Percentiles rank a stretch among this genome's conserved stretches.
These are phyloP conservation scores for Corinectria fuckeliana DNA, from an alignment of 2,329 filamentous ascomycete genomes.

Conservation along the genomic window DNA sequence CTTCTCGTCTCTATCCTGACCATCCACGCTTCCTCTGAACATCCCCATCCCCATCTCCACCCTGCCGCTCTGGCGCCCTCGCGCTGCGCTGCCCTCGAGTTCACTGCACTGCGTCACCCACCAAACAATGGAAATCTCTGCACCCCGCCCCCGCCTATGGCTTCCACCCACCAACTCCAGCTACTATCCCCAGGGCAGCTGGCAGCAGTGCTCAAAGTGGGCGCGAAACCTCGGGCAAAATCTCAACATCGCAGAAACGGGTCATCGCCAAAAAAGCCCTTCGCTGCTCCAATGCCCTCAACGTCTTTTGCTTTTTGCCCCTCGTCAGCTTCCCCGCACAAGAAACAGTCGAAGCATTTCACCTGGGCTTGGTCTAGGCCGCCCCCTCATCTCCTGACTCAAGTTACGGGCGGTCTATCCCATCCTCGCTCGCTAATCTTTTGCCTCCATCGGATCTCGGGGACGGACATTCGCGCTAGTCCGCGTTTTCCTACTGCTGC, in stretches of 20 bases:
- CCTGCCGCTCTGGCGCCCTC: slow-evolving; percentile 1
- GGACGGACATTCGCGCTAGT: slow-evolving; percentile 24
- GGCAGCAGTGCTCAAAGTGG: slow-evolving; percentile 24
- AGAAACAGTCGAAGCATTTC: slow-evolving; percentile 3
- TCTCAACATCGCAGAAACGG: background rate
- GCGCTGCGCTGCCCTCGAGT: slow-evolving; percentile 3
- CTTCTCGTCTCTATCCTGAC: slow-evolving; percentile 27
- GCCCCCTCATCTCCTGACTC: slow-evolving; percentile 16
- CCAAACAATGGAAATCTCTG: slow-evolving; percentile 35
- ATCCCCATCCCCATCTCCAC: background rate
- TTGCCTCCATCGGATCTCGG: slow-evolving; percentile 38
- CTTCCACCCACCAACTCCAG: slow-evolving; percentile 15
- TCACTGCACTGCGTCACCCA: slow-evolving; percentile 6
- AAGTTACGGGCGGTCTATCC: slow-evolving; percentile 12
- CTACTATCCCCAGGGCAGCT: slow-evolving; percentile 10
- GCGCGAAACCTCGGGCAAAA: slow-evolving; percentile 13
- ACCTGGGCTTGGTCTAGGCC: slow-evolving; percentile 11
- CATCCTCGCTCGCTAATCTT: slow-evolving; percentile 35
- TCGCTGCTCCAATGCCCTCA: background rate
- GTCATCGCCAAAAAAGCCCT: slow-evolving; percentile 2
- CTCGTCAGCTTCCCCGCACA: slow-evolving; percentile 5
- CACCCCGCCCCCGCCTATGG: slow-evolving; percentile 41
- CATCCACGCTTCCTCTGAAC: slow-evolving; percentile 4
- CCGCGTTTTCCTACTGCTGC: slow-evolving; percentile 6
- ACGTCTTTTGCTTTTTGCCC: slow-evolving; percentile 5